A percentile compares a stretch with the other conserved stretches of the same genome.
Conservation (phyloP, 169 alveolate genomes). For the Plasmodium cynomolgi region DNA sequence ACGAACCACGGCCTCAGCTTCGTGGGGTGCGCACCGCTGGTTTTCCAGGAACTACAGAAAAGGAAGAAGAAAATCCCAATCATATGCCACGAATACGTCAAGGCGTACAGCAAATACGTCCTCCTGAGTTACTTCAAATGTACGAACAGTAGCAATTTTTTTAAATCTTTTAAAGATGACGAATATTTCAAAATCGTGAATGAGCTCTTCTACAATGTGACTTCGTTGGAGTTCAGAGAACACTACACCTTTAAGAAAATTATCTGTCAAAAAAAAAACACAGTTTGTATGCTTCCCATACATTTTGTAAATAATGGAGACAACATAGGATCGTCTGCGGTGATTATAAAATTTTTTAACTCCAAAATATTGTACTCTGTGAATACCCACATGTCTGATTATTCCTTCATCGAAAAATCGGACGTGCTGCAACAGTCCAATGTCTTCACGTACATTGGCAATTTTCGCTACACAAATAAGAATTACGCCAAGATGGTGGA, state of each 20-base stretch:
- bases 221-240: slow-evolving; percentile 43
- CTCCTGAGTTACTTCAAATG: slow-evolving; percentile 64
- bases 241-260: slow-evolving; percentile 40
- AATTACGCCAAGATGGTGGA: slow-evolving; percentile 35
- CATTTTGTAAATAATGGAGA: slow-evolving; percentile 69
- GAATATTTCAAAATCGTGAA: slow-evolving; percentile 48
- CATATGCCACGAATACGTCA: slow-evolving; percentile 60
- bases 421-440: slow-evolving; percentile 26
- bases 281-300: slow-evolving; percentile 27
- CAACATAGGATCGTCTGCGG: slow-evolving; percentile 66
- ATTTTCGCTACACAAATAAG: slow-evolving; percentile 63
- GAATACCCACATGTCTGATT: slow-evolving; percentile 45
- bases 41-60: slow-evolving; percentile 28
- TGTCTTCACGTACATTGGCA: slow-evolving; percentile 56
- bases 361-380: slow-evolving; percentile 58
- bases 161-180: slow-evolving; percentile 26
- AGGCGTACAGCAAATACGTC: slow-evolving; percentile 51
- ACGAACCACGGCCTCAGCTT: slow-evolving; percentile 48
- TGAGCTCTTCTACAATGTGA: slow-evolving; percentile 25
- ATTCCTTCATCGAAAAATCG: slow-evolving; percentile 64
- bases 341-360: slow-evolving; percentile 39
- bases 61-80: slow-evolving; percentile 18
- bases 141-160: slow-evolving; percentile 12
- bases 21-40: slow-evolving; percentile 50
- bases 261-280: slow-evolving; percentile 19